phyloP scores from a whole-genome alignment of 2,329 filamentous ascomycete species.

The Neonectria coccinea region DNA sequence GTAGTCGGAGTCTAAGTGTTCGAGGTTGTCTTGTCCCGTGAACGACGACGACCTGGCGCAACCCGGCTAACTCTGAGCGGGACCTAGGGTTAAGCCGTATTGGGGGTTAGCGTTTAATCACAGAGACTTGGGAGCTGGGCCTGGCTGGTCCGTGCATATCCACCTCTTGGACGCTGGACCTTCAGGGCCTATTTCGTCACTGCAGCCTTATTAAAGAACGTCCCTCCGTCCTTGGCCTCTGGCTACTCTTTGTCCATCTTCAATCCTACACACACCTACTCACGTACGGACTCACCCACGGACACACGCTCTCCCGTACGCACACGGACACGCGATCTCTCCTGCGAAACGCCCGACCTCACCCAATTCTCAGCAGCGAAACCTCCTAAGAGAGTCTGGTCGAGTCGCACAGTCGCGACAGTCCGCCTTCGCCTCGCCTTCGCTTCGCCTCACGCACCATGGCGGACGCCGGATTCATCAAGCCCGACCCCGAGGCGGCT shows the following conservation, averaged over 20 bases:
- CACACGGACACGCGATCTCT: background rate
- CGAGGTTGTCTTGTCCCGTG: background rate
- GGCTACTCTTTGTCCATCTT: conserved; percentile 23
- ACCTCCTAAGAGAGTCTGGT: background rate
- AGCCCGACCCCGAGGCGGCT: conserved; percentile 61
- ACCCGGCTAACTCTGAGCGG: background rate
- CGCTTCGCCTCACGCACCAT: conserved; percentile 38
- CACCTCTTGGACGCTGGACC: conserved; percentile 10
- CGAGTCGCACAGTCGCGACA: conserved; percentile 21
- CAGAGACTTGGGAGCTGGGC: background rate
- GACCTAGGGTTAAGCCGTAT: conserved; percentile 11
- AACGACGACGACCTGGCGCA: background rate
- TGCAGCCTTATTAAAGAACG: conserved; percentile 29
- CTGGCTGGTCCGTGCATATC: conserved; percentile 32
- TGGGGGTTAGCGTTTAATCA: conserved; percentile 15
- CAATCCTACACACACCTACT: background rate
- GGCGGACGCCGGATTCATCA: conserved; percentile 55
- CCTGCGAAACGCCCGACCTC: background rate
- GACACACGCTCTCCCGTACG: background rate
- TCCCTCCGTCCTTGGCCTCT: conserved; percentile 12
- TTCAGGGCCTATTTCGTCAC: conserved; percentile 39
- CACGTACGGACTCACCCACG: too few species aligned
- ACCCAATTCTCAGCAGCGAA: background rate
- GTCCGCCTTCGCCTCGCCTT: conserved; percentile 4
- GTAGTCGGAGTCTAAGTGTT: background rate